Conservation (phyloP, 2,329 filamentous ascomycete genomes). For the Monosporascus sp. region DNA sequence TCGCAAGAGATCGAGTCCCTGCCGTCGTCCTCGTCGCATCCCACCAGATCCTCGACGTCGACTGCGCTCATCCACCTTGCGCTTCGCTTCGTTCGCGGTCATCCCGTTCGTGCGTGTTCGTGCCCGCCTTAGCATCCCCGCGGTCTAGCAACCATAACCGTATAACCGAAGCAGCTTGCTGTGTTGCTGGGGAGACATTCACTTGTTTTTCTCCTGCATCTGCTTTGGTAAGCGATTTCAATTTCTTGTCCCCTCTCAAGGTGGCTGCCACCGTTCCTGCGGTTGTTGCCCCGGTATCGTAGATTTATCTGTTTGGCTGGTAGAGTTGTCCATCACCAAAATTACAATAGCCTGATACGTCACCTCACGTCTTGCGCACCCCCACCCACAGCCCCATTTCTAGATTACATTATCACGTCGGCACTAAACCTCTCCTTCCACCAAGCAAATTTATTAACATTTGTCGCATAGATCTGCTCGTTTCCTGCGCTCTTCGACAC, state of each 20-base stretch:
- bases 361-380: too few relatives aligned
- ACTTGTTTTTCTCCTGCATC: slow-evolving; percentile 94
- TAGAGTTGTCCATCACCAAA: too few relatives aligned
- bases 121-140: slow-evolving; percentile 20
- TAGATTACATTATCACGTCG: neutral
- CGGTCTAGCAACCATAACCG: slow-evolving; percentile 24
- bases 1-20: slow-evolving; percentile 22
- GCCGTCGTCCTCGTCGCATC: slow-evolving; percentile 24
- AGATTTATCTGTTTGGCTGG: too few relatives aligned
- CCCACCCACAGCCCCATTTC: too few relatives aligned
- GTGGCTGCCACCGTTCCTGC: neutral
- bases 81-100: slow-evolving; percentile 20
- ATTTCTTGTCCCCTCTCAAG: slow-evolving; percentile 16
- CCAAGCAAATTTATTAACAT: slow-evolving; percentile 6
- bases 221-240: slow-evolving; percentile 51
- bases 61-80: slow-evolving; percentile 23
- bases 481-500: neutral
- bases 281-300: too few relatives aligned
- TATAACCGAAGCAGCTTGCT: slow-evolving; percentile 17
- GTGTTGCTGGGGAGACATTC: slow-evolving; percentile 82
- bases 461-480: neutral
- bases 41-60: slow-evolving; percentile 24
- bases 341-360: too few relatives aligned
- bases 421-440: neutral
- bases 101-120: slow-evolving; percentile 20